Percentiles rank a stretch among this genome's conserved stretches.
phyloP scores from a whole-genome alignment of 768 basidiomycete species.

The Arthromyces matolae region DNA sequence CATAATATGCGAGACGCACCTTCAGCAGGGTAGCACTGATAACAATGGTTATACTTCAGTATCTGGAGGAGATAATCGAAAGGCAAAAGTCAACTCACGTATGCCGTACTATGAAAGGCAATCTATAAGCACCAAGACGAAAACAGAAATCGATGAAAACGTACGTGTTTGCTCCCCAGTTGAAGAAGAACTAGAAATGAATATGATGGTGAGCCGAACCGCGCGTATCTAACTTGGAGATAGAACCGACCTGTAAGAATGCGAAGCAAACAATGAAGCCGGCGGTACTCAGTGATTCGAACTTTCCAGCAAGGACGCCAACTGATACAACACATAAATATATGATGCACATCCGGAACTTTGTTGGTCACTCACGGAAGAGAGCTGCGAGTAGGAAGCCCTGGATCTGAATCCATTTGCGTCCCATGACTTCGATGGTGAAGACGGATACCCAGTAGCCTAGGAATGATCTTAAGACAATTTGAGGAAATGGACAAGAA shows the following conservation, averaged over 20 bases:
- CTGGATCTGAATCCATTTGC: slow-evolving; percentile 73
- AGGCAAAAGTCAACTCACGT: no score
- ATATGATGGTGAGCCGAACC: neutral
- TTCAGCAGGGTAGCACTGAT: slow-evolving; percentile 73
- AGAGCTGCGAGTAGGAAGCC: slow-evolving; percentile 71
- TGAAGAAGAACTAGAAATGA: slow-evolving; percentile 63
- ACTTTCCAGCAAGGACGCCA: slow-evolving; percentile 65
- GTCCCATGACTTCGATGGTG: slow-evolving; percentile 67
- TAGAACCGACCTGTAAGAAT: slow-evolving; percentile 47
- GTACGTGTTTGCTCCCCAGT: slow-evolving; percentile 73
- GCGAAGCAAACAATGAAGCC: slow-evolving; percentile 73
- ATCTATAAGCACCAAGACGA: neutral
- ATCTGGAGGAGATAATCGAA: no score
- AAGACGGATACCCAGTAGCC: slow-evolving; percentile 70
- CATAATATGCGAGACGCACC: no score
- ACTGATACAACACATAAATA: neutral
- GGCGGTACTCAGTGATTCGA: slow-evolving; percentile 49
- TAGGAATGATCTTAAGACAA: slow-evolving; percentile 18
- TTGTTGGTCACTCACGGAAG: slow-evolving; percentile 43
- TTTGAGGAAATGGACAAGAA: neutral
- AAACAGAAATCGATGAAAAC: slow-evolving; percentile 18
- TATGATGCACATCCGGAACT: neutral
- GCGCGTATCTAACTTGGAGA: neutral
- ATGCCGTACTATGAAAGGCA: slow-evolving; percentile 41
- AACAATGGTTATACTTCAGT: no score